Evolutionary conservation across 176 grass and related monocot species (phyloP).

Genomic region (Thalia dealbata): DNA sequence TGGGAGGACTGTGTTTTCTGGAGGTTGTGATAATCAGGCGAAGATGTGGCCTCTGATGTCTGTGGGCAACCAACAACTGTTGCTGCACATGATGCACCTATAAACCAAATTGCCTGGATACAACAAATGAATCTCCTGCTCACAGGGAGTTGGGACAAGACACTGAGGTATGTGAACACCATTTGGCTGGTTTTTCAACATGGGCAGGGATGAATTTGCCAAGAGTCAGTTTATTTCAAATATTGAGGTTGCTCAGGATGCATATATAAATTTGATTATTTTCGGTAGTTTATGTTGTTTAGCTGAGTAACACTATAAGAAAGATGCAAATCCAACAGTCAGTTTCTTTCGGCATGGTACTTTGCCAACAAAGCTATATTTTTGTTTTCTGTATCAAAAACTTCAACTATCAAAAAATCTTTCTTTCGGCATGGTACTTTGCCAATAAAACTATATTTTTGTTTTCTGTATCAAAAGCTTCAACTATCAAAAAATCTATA

Average conservation of each 20-base stretch:
- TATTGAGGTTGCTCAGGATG: not conserved
- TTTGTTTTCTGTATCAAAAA: too few relatives aligned
- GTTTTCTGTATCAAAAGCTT: too few relatives aligned
- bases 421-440: not conserved
- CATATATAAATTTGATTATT: not conserved
- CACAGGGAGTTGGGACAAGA: conserved; percentile 91
- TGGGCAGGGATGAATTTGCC: too few relatives aligned
- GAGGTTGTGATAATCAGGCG: conserved; percentile 82
- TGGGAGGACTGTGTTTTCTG: conserved; percentile 80
- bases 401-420: not conserved
- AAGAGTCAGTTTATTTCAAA: not conserved
- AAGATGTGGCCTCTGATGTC: conserved; percentile 91
- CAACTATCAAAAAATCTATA: too few relatives aligned
- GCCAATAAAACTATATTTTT: too few relatives aligned
- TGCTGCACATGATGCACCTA: conserved; percentile 77
- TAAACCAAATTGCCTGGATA: conserved; percentile 75
- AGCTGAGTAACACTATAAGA: not conserved
- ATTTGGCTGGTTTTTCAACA: not conserved
- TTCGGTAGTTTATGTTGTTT: not conserved
- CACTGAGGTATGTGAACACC: conserved; percentile 36
- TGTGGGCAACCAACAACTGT: conserved; percentile 65
- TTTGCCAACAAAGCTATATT: not conserved
- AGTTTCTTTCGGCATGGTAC: not conserved
- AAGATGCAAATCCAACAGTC: not conserved
- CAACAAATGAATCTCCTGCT: conserved; percentile 93